Percentiles rank a stretch among this genome's conserved stretches.
These are phyloP conservation scores for Aphanomyces cochlioides DNA, from an alignment of 352 stramenopile species.

Conservation along the genomic window DNA sequence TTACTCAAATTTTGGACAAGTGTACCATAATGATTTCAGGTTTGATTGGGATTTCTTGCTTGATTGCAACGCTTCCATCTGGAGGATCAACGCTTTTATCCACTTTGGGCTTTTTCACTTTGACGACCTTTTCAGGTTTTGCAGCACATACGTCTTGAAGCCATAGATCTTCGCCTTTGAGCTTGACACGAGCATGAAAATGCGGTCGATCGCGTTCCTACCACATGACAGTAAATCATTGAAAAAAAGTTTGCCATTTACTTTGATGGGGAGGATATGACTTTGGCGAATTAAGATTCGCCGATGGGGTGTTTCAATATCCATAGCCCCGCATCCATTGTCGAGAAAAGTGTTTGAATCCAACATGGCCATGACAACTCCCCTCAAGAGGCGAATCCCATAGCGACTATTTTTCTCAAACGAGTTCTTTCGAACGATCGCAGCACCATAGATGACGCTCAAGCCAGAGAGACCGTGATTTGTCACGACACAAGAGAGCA, in stretches of 20 bases:
- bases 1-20: too few relatives aligned
- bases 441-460: conserved; percentile 53
- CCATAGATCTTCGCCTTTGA: background rate
- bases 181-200: background rate
- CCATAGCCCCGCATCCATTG: conserved; percentile 68
- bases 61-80: too few relatives aligned
- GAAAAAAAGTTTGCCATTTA: background rate
- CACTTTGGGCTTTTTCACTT: background rate
- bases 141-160: background rate
- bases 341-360: conserved; percentile 65
- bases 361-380: conserved; percentile 63
- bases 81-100: background rate
- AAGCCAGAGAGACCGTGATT: conserved; percentile 57
- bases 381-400: conserved; percentile 66
- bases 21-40: too few relatives aligned
- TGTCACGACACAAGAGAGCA: conserved; percentile 54
- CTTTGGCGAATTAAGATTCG: conserved; percentile 77
- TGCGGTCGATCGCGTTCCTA: conserved; percentile 5
- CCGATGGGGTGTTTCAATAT: conserved; percentile 67
- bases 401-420: conserved; percentile 65
- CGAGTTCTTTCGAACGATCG: conserved; percentile 57
- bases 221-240: background rate
- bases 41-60: too few relatives aligned
- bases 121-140: background rate
- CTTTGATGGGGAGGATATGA: conserved; percentile 54